phyloP scores from a whole-genome alignment of 1,284 basidiomycete species.

The Inonotus obliquus region DNA sequence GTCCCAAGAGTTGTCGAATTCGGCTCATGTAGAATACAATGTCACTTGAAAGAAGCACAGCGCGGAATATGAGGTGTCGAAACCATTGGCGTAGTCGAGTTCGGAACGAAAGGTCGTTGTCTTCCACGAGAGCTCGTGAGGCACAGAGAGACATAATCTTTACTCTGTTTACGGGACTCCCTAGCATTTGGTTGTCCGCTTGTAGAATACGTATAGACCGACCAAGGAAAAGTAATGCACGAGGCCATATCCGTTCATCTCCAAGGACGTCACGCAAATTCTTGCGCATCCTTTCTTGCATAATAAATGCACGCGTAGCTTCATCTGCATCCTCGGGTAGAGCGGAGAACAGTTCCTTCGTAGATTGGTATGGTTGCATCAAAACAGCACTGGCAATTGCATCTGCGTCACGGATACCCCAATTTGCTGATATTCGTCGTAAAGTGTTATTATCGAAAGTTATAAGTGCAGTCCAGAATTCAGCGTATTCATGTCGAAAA shows the following conservation, averaged over 20 bases:
- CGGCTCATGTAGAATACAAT: slow-evolving; percentile 52
- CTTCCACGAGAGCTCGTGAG: slow-evolving; percentile 42
- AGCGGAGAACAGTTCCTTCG: slow-evolving; percentile 25
- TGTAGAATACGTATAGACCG: slow-evolving; percentile 65
- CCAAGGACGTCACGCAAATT: slow-evolving; percentile 41
- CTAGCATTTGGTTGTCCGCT: slow-evolving; percentile 73
- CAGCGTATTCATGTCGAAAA: slow-evolving; percentile 72
- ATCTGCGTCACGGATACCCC: slow-evolving; percentile 81
- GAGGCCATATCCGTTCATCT: slow-evolving; percentile 66
- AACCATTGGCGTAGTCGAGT: slow-evolving; percentile 44
- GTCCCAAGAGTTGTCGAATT: slow-evolving; percentile 34
- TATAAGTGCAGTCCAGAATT: slow-evolving; percentile 76
- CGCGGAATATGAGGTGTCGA: slow-evolving; percentile 49
- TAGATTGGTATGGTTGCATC: slow-evolving; percentile 42
- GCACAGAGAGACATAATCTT: slow-evolving; percentile 78
- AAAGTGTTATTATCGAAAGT: slow-evolving; percentile 63
- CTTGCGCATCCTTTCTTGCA: slow-evolving; percentile 56
- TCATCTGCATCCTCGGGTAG: slow-evolving; percentile 30
- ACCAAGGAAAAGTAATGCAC: slow-evolving; percentile 79
- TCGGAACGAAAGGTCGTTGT: slow-evolving; percentile 32
- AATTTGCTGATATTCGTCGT: slow-evolving; percentile 56
- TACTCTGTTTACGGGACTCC: slow-evolving; percentile 82
- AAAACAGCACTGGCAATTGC: slow-evolving; percentile 73
- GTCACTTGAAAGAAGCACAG: slow-evolving; percentile 51
- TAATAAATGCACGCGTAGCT: slow-evolving; percentile 55